phyloP scores from a whole-genome alignment of 2,329 filamentous ascomycete species.

The Diaporthe velutina region DNA sequence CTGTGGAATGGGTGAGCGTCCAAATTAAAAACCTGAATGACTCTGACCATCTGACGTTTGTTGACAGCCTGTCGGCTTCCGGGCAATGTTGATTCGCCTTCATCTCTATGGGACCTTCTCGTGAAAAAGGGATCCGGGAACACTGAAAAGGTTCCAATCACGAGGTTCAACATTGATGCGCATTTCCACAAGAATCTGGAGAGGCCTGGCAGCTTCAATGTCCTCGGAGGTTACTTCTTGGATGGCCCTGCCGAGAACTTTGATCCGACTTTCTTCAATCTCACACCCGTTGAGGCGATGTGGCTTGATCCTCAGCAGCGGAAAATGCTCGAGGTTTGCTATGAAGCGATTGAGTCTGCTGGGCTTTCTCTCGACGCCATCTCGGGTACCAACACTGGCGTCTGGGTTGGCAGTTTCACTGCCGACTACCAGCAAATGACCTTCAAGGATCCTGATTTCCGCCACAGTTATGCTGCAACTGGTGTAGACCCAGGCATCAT shows the following conservation, averaged over 20 bases:
- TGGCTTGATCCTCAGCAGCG: slow-evolving; percentile 58
- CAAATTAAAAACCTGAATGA: too few species aligned
- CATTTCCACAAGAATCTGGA: slow-evolving; percentile 42
- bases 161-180: slow-evolving; percentile 44
- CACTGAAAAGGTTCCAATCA: slow-evolving; percentile 41
- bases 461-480: slow-evolving; percentile 47
- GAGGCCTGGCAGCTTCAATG: slow-evolving; percentile 41
- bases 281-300: slow-evolving; percentile 53
- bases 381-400: slow-evolving; percentile 46
- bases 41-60: not conserved
- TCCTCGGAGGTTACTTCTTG: slow-evolving; percentile 46
- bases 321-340: slow-evolving; percentile 52
- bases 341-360: slow-evolving; percentile 40
- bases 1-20: not conserved
- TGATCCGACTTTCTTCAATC: slow-evolving; percentile 56
- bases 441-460: slow-evolving; percentile 44
- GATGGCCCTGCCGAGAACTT: slow-evolving; percentile 48
- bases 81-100: slow-evolving; percentile 15
- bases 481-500: slow-evolving; percentile 53
- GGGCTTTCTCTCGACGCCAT: slow-evolving; percentile 48
- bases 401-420: slow-evolving; percentile 39
- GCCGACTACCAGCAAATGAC: slow-evolving; percentile 45
- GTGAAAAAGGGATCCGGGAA: slow-evolving; percentile 9
- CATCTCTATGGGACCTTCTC: slow-evolving; percentile 38
- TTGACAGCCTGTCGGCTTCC: slow-evolving; percentile 30